Evolutionary conservation across 768 basidiomycete genomes (phyloP), one percentile per base, ranked within the genome.

Genomic region (Leccinum ochraceum): DNA sequence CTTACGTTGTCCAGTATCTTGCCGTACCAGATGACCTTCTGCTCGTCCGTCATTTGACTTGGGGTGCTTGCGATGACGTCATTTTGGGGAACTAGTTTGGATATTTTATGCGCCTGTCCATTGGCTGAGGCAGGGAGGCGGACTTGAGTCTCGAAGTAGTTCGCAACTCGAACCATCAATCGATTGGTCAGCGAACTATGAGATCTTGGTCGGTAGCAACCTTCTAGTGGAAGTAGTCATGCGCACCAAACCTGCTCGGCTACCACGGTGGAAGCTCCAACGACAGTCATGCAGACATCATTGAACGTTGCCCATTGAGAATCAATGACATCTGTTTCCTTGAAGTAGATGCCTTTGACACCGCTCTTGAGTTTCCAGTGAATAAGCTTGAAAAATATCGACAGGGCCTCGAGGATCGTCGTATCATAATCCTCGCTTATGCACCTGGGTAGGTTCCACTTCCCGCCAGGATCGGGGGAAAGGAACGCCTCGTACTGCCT

Each of bases 281-380:
- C 80, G 9, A 94, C 89, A 39, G 88, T 91, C 72, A 95, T 80
- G 60, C 94, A 94, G 55, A 96, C 94, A 72, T 92, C 92, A 64
- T 91, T 92, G 75, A 98, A 88, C 22, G 96, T 95, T 20, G 91
- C 89, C 92, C 95, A 96, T 68, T 98, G 95, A 6, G 90, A 88
- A 71, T 99, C 96, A 39, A 99, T 81, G n/a, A 98, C 87, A 72
- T 98, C 96, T 0, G 95, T 97, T 79, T 99, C 97, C 71, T 95
- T 94, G 80, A 98, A 95, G 75, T 96, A 92, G 53, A 95, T 93
- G 20, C 90, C 91, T 72, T 93, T 94, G 60, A 87, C 83, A 20
- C 90, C 93, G 64, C 92, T 90, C 79, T 96, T 96, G 55, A 99
- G 81, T 74, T 98, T 96, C 92, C 90, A 94, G 65, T 96, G 94